These are phyloP conservation scores for Sporisorium scitamineum DNA, from an alignment of 1,284 basidiomycete species.

Conservation along the genomic window DNA sequence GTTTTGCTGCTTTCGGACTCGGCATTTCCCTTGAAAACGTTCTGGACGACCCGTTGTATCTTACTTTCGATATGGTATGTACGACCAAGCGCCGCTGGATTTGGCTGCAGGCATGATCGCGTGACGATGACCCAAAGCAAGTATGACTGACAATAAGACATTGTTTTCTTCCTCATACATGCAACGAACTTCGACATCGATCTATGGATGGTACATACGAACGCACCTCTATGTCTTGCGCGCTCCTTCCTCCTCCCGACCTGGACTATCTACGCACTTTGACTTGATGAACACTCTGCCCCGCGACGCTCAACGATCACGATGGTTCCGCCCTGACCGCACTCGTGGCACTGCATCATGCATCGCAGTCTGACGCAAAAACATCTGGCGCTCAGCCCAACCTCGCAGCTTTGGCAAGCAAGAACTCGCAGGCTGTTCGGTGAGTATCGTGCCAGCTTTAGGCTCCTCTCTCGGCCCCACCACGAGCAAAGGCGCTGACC, in stretches of 20 bases:
- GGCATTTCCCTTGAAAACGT: too few species aligned
- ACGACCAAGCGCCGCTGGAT: neutral
- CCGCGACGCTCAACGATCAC: neutral
- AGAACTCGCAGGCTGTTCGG: conserved; percentile 54
- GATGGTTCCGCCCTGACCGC: neutral
- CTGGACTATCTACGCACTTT: neutral
- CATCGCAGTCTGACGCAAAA: conserved; percentile 46
- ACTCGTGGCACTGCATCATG: neutral
- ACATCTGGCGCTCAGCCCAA: conserved; percentile 51
- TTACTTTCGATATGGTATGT: conserved; percentile 24
- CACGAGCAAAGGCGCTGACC: neutral
- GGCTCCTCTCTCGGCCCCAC: neutral
- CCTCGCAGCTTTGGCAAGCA: conserved; percentile 56
- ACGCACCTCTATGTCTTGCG: neutral
- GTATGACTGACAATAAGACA: neutral
- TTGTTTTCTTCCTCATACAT: neutral
- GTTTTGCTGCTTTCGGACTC: too few species aligned
- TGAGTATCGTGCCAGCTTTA: conserved; percentile 4
- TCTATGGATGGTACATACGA: neutral
- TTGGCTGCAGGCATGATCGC: conserved; percentile 5
- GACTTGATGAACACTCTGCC: neutral
- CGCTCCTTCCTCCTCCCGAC: neutral
- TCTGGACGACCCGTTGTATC: neutral
- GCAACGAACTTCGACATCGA: neutral
- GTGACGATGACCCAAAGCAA: neutral